Evolutionary conservation across 2,329 filamentous ascomycete species (phyloP).

Genomic region (Gliomastix tumulicola): DNA sequence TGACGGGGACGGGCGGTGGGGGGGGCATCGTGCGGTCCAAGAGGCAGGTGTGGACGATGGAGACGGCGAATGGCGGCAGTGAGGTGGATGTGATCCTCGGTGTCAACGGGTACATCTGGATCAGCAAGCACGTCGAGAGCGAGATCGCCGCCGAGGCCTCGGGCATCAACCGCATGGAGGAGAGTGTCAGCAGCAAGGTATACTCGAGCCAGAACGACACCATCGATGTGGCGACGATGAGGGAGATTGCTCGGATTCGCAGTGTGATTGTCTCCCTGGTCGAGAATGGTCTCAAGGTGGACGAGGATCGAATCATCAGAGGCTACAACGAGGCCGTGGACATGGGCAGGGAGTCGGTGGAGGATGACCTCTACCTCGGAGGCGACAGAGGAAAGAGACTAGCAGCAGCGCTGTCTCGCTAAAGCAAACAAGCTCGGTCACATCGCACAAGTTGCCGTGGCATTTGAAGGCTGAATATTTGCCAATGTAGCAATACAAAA

Average conservation of each 20-base stretch:
- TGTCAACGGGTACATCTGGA: constrained; percentile 97
- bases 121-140: constrained; percentile 72
- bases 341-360: constrained; percentile 54
- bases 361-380: constrained; percentile 54
- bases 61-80: constrained; percentile 45
- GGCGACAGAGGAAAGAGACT: constrained; percentile 47
- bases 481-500: too few relatives aligned
- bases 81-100: constrained; percentile 83
- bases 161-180: constrained; percentile 80
- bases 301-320: constrained; percentile 79
- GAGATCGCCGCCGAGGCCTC: constrained; percentile 38
- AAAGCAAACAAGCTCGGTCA: too few relatives aligned
- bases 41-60: constrained; percentile 81
- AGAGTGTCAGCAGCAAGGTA: constrained; percentile 75
- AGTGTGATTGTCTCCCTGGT: constrained; percentile 79
- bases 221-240: constrained; percentile 68
- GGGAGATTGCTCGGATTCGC: constrained; percentile 79
- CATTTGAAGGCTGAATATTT: too few relatives aligned
- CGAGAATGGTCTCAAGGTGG: constrained; percentile 74
- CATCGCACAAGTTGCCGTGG: too few relatives aligned
- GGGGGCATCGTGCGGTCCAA: constrained; percentile 78
- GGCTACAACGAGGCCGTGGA: constrained; percentile 80
- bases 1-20: constrained; percentile 77
- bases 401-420: constrained; percentile 26
- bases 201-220: constrained; percentile 95